Base-by-base conservation (phyloP, 2,329 filamentous ascomycete species). In the Trichoderma gracile region DNA sequence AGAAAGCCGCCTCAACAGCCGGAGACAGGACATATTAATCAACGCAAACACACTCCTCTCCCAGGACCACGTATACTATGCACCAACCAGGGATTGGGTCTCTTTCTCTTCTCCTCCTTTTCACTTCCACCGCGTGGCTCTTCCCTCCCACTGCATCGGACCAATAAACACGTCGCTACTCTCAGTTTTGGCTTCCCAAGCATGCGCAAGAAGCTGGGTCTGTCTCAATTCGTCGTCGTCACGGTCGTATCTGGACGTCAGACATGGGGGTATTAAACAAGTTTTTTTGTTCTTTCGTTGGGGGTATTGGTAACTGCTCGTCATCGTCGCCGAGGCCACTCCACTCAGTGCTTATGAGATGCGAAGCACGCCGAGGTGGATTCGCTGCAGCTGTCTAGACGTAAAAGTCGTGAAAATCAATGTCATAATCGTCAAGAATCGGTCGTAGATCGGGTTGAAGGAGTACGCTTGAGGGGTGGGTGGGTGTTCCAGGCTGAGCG, bases 371-470 rank as follows among this genome's bases (percentile, higher is more conserved):
- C 68, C 68, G 68, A 71, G 69, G 68, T 72, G 67, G 71, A 71
- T 75, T 72, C 70, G 72, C 72, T 73, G 72, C 75, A 74, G 75
- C 75, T 78, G 77, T 79, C 78, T 79, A 79, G 77, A 79, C 77
- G 75, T 79, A 74, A 78, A 60, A 56, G 75, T 79, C 78, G 75
- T 79, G 74, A 79, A 76, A 78, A 64, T 66, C 78, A 78, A 75
- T 76, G 75, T 78, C 77, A 75, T 78, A 75, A 78, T 79, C 77
- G 76, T 79, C 77, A 79, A 76, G 74, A 74, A 74, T 70, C 75
- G 71, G 72, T 76, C 73, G 69, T 74, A 72, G 71, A 71, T 72
- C 70, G 75, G 74, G 71, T 71, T 69, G 65, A 63, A 69, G 71
- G 65, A 69, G 69, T 73, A 74, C 73, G 73, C 68, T 66, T 68